Evolutionary conservation across 2,329 filamentous ascomycete genomes (phyloP), one percentile per base, ranked within the genome.

Genomic region (Chaetomium sp.): DNA sequence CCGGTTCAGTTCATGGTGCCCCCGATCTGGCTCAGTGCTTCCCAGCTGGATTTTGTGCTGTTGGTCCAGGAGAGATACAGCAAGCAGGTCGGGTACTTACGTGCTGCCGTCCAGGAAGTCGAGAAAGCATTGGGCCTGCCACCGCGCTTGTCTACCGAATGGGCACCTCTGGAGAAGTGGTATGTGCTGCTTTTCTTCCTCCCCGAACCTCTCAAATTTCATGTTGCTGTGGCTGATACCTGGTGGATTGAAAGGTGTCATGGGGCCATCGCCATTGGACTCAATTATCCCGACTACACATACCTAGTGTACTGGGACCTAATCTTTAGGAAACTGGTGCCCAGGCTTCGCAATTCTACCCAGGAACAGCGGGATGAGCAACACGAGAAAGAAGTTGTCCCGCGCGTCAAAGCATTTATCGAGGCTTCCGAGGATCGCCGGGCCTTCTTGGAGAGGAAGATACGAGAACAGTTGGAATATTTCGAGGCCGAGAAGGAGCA

Each of bases 401-500:
- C 55, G 13, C 61, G 61, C 35, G 21, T 54, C 49, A 25, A 16
- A 9, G 61, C 23, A 9, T 63, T 63, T 7, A 33, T 63, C 1
- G 61, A 58, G 21, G 61, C 47, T 33, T 63, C 61, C 5, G n/a
- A 63, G 23, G 55, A 58, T 5, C 61, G 55, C 33, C 54, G n/a
- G 23, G 47, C 13, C 2, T 58, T 63, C 13, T 10, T 63, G 33
- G 61, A 55, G 33, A 53, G n/a, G 49, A 63, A 63, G 61, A 54
- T 63, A 23, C 55, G 27, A 7, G 31, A 63, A 47, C 61, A 63
- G 27, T 6, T 58, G 31, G 47, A 63, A 10, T 63, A 33, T 35
- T 63, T 63, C n/a, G 60, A 62, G 16, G 53, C n/a, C 16, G 60
- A 62, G 53, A 57, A 57, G 53, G 42, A 62, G 27, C 60, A 62